These are phyloP conservation scores for Talaromyces verruculosus DNA, from an alignment of 2,329 filamentous ascomycete genomes.

Conservation along the genomic window DNA sequence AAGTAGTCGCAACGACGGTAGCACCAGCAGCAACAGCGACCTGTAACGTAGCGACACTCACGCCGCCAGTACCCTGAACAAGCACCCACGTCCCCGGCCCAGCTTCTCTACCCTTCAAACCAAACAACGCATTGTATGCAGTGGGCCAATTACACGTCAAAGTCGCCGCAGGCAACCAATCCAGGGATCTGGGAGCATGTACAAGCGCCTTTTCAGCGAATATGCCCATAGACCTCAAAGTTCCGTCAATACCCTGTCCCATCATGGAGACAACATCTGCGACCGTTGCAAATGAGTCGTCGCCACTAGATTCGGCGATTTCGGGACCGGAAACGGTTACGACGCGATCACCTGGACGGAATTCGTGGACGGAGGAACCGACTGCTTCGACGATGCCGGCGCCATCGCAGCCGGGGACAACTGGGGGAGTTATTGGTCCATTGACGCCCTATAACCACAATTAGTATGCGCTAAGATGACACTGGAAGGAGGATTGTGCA, in stretches of 20 bases:
- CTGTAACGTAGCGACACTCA: constrained; percentile 54
- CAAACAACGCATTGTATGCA: constrained; percentile 61
- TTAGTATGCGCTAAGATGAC: neutral
- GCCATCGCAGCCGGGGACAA: constrained; percentile 62
- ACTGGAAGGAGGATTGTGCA: neutral
- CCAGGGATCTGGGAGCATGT: constrained; percentile 47
- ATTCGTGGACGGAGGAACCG: constrained; percentile 49
- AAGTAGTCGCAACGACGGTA: constrained; percentile 56
- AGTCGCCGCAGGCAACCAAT: constrained; percentile 32
- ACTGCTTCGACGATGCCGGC: constrained; percentile 60
- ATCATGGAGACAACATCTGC: constrained; percentile 27
- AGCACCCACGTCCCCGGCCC: constrained; percentile 54
- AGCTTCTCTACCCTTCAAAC: constrained; percentile 46
- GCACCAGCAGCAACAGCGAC: constrained; percentile 48
- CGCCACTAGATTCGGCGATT: constrained; percentile 46
- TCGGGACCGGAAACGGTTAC: constrained; percentile 25
- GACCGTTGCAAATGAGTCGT: constrained; percentile 32
- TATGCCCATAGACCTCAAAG: constrained; percentile 48
- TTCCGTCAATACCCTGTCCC: constrained; percentile 50
- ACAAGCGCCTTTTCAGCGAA: constrained; percentile 53
- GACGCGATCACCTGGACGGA: constrained; percentile 17
- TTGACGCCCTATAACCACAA: constrained; percentile 1
- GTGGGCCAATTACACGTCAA: constrained; percentile 44
- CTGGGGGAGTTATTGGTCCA: constrained; percentile 11
- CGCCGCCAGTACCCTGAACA: constrained; percentile 58